Base-by-base conservation (phyloP, 495 filamentous ascomycete species). In the Hyaloscypha bicolor region DNA sequence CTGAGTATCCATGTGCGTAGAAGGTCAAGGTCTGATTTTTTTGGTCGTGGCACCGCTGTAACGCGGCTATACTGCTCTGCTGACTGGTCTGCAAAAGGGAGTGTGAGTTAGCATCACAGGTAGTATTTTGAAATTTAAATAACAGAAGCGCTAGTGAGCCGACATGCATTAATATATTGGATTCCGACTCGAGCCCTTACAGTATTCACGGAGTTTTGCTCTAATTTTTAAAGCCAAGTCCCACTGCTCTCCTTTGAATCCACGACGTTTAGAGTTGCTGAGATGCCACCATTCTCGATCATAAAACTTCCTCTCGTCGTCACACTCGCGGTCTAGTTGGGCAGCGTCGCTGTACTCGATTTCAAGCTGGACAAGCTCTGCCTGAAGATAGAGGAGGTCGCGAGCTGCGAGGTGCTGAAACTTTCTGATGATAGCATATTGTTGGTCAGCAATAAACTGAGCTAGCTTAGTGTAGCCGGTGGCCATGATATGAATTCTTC, bases 381-480 rank as follows among this genome's bases (percentile, higher is more conserved):
- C 63, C 25, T 65, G 63, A 31, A 58, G 25, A 60, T 58, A 65
- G 4, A 65, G 63, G 33, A 65, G 30, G 55, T 65, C 63, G 4
- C 63, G 52, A 14, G 8, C 30, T 59, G 63, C 53, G 4, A n/a
- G 14, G 3, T 21, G 4, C 35, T 48, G 45, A 35, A 65, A 65
- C 25, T 65, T 42, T 21, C 55, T 30, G 32, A 65, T 59, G 21
- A 65, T 65, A 1, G 55, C 53, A 65, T 65, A 65, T 19, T 33
- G 19, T 31, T 65, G 16, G 30, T 55, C 33, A 14, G 25, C 30
- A 52, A 65, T 65, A 9, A 58, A 65, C 5, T 22, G 4, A 6
- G 63, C n/a, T 4, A 65, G 55, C 29, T 65, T 65, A 29, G n/a
- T 2, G 29, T 65, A 65, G 71, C 75, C 63, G 25, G 25, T 25